Percentiles rank a stretch among this genome's conserved stretches.
These are phyloP conservation scores for Senna tora DNA, from an alignment of 306 rosid genomes.

Conservation along the genomic window DNA sequence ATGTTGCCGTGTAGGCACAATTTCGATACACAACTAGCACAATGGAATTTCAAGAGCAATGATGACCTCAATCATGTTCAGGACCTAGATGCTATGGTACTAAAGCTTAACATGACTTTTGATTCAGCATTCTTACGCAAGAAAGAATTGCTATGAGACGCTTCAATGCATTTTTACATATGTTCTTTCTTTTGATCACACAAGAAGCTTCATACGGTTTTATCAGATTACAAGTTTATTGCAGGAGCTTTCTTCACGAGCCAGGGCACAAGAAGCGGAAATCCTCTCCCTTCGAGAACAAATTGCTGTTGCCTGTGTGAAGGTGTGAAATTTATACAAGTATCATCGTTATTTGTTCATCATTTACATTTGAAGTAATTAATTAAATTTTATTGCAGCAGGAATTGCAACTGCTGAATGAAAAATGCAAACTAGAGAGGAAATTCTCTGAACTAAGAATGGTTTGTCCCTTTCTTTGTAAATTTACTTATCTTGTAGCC, in stretches of 20 bases:
- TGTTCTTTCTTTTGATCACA: constrained; percentile 31
- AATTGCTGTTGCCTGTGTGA: constrained; percentile 72
- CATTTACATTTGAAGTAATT: constrained; percentile 21
- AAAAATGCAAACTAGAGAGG: constrained; percentile 86
- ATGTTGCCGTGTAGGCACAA: constrained; percentile 46
- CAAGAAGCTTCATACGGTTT: constrained; percentile 32
- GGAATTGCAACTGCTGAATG: constrained; percentile 80
- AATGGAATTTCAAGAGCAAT: constrained; percentile 53
- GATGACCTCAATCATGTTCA: constrained; percentile 49
- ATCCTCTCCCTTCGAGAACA: constrained; percentile 81
- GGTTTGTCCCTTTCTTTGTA: constrained; percentile 60
- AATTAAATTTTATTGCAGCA: constrained; percentile 47
- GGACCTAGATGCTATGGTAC: constrained; percentile 77
- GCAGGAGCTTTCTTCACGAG: constrained; percentile 76
- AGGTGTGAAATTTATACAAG: constrained; percentile 50
- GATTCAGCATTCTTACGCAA: not conserved
- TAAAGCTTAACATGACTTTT: constrained; percentile 26
- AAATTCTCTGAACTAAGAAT: constrained; percentile 83
- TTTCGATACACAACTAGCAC: constrained; percentile 49
- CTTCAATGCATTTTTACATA: not conserved
- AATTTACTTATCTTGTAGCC: constrained; percentile 23
- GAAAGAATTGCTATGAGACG: not conserved
- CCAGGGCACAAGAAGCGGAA: constrained; percentile 77
- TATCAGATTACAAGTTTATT: constrained; percentile 39
- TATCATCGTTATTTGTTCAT: constrained; percentile 27